Evolutionary conservation across 179 eudicot genomes (phyloP), one percentile per base, ranked within the genome.

Genomic region (Camellia oleifera): DNA sequence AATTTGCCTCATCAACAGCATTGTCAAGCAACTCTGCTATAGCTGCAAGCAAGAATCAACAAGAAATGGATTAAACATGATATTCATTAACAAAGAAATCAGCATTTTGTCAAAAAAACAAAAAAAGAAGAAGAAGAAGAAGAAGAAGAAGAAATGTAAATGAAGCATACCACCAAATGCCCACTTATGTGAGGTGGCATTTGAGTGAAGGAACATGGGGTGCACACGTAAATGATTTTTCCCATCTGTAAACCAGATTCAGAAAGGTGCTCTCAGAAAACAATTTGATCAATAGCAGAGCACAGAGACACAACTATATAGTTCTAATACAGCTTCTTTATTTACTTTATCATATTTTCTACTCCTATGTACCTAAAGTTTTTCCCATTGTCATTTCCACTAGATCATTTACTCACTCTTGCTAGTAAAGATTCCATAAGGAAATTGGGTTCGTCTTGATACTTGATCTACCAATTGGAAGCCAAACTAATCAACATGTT

Each of bases 171-270:
- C 86, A 44, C 84, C 87, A 57, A 84, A 81, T 42, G 77, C 82
- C 87, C 87, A 84, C 67, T 84, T 84, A 69, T 84, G 87, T 26
- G 84, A 81, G 58, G 87, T 84, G 52, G 84, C 87, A 71, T 84
- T 84, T 42, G 87, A 84, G 62, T 84, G 87, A 75, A 84, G 84
- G 77, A 84, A 84, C 80, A 61, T 76, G 5, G 87, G 84, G 52
- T 84, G 87, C 42, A 84, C 76, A 12, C 45, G 77, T 69, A 83
- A 44, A 69, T 66, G 58, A 67, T 72, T 84, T n/a, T 53, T 76
- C 63, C 74, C 75, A 15, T 65, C 84, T 82, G 84, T 46, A 57
- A 50, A 44, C 40, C 74, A 68, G 8, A 69, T 9, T 45, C 13
- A 57, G 23, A 70, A 62, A 26, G 42, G 56, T 48, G 13, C 66